phyloP scores from a whole-genome alignment of 1,284 basidiomycete species.

The Inonotus hispidus region DNA sequence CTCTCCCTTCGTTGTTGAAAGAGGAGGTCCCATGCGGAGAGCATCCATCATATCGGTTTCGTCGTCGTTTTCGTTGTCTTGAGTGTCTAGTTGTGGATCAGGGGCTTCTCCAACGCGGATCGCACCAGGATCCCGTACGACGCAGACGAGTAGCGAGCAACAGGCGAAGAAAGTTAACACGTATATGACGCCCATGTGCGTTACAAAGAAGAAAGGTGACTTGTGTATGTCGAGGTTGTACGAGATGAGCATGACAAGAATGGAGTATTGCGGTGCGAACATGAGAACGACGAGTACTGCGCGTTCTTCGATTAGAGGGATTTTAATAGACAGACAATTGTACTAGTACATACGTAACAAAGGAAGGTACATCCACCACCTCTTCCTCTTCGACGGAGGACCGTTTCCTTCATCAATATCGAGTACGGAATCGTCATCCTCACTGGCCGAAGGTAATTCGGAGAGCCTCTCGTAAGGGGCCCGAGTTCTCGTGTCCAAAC shows the following conservation, averaged over 20 bases:
- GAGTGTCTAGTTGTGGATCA: slow-evolving; percentile 21
- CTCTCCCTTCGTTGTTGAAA: neutral
- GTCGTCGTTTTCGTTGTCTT: slow-evolving; percentile 33
- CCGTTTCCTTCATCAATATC: slow-evolving; percentile 11
- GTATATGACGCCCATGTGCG: slow-evolving; percentile 54
- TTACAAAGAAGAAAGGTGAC: slow-evolving; percentile 39
- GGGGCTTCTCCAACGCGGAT: slow-evolving; percentile 33
- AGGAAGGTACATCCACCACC: slow-evolving; percentile 19
- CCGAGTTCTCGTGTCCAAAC: slow-evolving; percentile 2
- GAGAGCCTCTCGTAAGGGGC: slow-evolving; percentile 17
- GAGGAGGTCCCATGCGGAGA: slow-evolving; percentile 34
- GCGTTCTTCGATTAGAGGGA: neutral
- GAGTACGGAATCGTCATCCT: slow-evolving; percentile 18
- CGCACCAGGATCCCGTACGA: slow-evolving; percentile 69
- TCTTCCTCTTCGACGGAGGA: slow-evolving; percentile 7
- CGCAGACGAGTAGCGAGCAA: slow-evolving; percentile 65
- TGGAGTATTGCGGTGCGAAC: slow-evolving; percentile 66
- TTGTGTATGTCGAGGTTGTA: slow-evolving; percentile 55
- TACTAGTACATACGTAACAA: slow-evolving; percentile 10
- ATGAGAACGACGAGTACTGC: slow-evolving; percentile 55
- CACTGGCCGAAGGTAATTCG: slow-evolving; percentile 1
- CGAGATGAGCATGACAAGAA: slow-evolving; percentile 57
- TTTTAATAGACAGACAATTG: neutral
- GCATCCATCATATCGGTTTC: slow-evolving; percentile 57
- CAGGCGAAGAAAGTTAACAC: slow-evolving; percentile 60